These are phyloP conservation scores for Wickerhamiella spandovensis DNA, from an alignment of 805 yeast species.

Conservation along the genomic window DNA sequence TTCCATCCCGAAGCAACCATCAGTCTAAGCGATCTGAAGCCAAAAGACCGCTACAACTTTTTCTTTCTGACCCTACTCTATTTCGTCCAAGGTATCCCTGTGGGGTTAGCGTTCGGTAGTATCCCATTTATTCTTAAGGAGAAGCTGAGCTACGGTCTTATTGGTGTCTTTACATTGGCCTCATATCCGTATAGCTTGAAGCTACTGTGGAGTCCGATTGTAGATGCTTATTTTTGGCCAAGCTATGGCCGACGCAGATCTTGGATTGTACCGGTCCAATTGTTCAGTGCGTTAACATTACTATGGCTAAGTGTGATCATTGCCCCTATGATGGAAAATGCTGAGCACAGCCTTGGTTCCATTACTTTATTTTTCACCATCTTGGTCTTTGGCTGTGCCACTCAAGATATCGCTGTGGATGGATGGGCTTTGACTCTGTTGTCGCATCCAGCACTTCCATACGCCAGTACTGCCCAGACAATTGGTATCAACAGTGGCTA, in stretches of 20 bases:
- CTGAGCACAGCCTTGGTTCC: conserved; percentile 34
- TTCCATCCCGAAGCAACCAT: conserved; percentile 7
- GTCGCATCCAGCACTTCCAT: conserved; percentile 63
- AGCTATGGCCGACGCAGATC: conserved; percentile 70
- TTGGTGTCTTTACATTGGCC: conserved; percentile 82
- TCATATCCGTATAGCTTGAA: conserved; percentile 91
- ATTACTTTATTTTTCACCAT: conserved; percentile 64
- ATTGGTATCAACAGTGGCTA: conserved; percentile 90
- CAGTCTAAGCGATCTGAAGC: conserved; percentile 20
- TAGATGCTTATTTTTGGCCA: conserved; percentile 66
- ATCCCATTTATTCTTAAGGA: conserved; percentile 82
- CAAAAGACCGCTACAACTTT: conserved; percentile 60
- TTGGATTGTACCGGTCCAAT: conserved; percentile 92
- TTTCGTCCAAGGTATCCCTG: conserved; percentile 90
- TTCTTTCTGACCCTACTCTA: conserved; percentile 59
- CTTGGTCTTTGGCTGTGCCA: conserved; percentile 80
- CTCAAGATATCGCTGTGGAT: conserved; percentile 97
- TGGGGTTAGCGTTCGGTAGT: conserved; percentile 89
- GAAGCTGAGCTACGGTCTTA: conserved; percentile 70
- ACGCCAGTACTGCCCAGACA: conserved; percentile 95
- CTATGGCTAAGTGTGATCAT: conserved; percentile 48
- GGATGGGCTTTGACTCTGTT: conserved; percentile 95
- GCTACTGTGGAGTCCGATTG: conserved; percentile 89
- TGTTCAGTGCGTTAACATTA: conserved; percentile 58
- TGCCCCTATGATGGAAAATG: conserved; percentile 36